These are phyloP conservation scores for Nemania abortiva DNA, from an alignment of 2,329 filamentous ascomycete genomes.

Conservation along the genomic window DNA sequence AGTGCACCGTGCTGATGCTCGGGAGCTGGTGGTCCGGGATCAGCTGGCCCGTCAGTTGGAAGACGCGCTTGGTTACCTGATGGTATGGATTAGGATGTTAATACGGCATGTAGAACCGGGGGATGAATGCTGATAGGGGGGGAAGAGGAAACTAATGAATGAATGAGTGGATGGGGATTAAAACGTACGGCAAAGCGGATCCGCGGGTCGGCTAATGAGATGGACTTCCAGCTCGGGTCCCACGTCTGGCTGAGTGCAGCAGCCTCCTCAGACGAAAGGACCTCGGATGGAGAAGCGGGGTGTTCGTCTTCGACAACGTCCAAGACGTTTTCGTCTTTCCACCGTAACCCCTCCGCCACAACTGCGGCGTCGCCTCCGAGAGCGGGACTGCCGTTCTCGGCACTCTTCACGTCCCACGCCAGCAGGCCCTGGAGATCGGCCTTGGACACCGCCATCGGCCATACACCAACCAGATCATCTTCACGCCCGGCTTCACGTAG, in stretches of 20 bases:
- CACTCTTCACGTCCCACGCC: slow-evolving; percentile 55
- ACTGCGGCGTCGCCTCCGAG: slow-evolving; percentile 55
- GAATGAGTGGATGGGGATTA: background rate
- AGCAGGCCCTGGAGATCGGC: slow-evolving; percentile 54
- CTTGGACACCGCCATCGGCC: slow-evolving; percentile 48
- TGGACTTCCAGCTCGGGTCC: slow-evolving; percentile 68
- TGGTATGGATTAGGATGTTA: background rate
- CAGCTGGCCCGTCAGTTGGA: slow-evolving; percentile 82
- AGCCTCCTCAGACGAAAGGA: slow-evolving; percentile 51
- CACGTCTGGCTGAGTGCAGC: slow-evolving; percentile 58
- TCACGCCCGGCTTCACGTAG: slow-evolving; percentile 54
- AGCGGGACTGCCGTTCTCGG: slow-evolving; percentile 55
- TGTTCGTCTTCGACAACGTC: slow-evolving; percentile 13
- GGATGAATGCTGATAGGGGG: background rate
- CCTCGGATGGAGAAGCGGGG: background rate
- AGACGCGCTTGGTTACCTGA: slow-evolving; percentile 83
- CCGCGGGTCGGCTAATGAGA: slow-evolving; percentile 67
- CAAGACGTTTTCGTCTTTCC: slow-evolving; percentile 42
- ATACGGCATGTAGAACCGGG: background rate
- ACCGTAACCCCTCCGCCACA: slow-evolving; percentile 52
- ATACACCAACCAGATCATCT: slow-evolving; percentile 41
- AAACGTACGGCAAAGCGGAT: slow-evolving; percentile 80
- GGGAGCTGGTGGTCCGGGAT: slow-evolving; percentile 78
- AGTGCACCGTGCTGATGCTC: slow-evolving; percentile 64
- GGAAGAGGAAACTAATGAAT: no score